Evolutionary conservation across 2,329 filamentous ascomycete species (phyloP), one percentile per base, ranked within the genome.

Genomic region (Aureobasidium sp.): DNA sequence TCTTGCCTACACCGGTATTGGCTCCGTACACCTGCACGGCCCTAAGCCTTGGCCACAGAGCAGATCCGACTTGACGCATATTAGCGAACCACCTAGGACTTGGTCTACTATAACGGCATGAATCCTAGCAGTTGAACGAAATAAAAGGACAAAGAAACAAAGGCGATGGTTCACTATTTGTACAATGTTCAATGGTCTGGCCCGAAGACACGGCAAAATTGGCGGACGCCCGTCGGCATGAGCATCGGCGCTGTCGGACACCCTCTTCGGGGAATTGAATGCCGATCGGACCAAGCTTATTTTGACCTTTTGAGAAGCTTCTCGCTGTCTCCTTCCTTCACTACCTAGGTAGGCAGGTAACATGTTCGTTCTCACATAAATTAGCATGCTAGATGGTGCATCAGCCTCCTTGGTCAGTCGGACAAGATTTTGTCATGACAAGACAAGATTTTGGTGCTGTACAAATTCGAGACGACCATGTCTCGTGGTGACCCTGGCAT

Each of bases 1-100:
- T 95, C 78, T 95, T 95, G 66, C 90, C 90, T 29, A 94, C 89
- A 66, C 89, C 85, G 0, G 90, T 94, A 69, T 93, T 94, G 51
- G 90, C 88, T 31, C 90, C 90, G 69, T 89, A 95, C 41, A 95
- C 78, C 73, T 94, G 90, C 67, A 89, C 83, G 14, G 84, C 80
- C 64, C 85, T 84, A 60, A 92, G 78, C 9, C 82, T 83, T 64
- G 86, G 84, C 84, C 86, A 90, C 41, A 91, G 78, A 52, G 85
- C 78, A 58, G 85, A 81, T 52, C 84, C 80, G 57, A 85, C 74
- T 29, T 82, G 81, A 69, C 62, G 53, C 62, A 63, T 63, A 3
- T 22, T 34, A 17, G 14, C 11, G 7, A 17, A 44, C 2, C n/a
- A 20, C 9, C 11, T 42, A 5, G 14, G 17, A 14, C 11, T 27